These are phyloP conservation scores for Westerdykella sp. DNA, from an alignment of 2,329 filamentous ascomycete species.

Conservation along the genomic window DNA sequence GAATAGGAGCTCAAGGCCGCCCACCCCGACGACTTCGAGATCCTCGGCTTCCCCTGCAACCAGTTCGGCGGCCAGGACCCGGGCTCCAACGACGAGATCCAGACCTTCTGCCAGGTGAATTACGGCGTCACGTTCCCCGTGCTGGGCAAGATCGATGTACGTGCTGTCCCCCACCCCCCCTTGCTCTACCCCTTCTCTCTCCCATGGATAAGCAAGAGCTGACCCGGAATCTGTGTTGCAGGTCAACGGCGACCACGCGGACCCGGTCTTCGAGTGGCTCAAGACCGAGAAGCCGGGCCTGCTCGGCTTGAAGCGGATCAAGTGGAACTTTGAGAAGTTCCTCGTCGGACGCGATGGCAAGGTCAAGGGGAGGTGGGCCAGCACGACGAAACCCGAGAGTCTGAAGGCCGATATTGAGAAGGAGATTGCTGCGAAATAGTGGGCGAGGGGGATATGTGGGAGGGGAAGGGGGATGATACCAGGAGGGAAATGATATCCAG, in stretches of 20 bases:
- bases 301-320: conserved; percentile 81
- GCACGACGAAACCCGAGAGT: conserved; percentile 75
- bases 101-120: conserved; percentile 78
- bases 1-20: conserved; percentile 54
- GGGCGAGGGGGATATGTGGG: not conserved
- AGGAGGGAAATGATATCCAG: not conserved
- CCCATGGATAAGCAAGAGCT: not conserved
- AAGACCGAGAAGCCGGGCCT: conserved; percentile 69
- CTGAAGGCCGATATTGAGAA: conserved; percentile 70
- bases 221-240: conserved; percentile 1
- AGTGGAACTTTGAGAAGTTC: conserved; percentile 99
- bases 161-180: conserved; percentile 1
- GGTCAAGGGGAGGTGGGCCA: conserved; percentile 82
- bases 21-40: conserved; percentile 69
- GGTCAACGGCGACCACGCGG: conserved; percentile 70
- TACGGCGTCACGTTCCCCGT: conserved; percentile 92
- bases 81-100: conserved; percentile 59
- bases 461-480: not conserved
- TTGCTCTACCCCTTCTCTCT: not conserved
- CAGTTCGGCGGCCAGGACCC: conserved; percentile 93
- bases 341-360: conserved; percentile 77
- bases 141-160: conserved; percentile 81
- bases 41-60: conserved; percentile 98
- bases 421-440: conserved; percentile 48
- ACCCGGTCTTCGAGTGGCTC: conserved; percentile 72